Percentiles rank a stretch among this genome's conserved stretches.
Evolutionary conservation across 2,329 filamentous ascomycete species (phyloP).

Genomic region (Fusarium lyarnte): DNA sequence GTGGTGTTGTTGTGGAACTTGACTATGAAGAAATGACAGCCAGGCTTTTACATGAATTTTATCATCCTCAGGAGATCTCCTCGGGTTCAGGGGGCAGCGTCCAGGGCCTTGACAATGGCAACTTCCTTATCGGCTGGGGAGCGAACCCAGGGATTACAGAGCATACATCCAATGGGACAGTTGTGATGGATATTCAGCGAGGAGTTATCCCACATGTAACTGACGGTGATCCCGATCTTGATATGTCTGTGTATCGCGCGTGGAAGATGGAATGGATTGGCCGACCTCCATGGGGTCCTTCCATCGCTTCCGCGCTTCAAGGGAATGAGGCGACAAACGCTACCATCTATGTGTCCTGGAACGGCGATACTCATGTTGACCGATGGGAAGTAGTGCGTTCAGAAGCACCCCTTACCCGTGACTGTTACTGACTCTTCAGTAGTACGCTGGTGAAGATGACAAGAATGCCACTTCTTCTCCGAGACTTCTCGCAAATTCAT

Average conservation of each 20-base stretch:
- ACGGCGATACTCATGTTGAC: constrained; percentile 39
- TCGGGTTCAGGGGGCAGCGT: constrained; percentile 61
- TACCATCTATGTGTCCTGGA: constrained; percentile 42
- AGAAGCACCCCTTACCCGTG: background rate
- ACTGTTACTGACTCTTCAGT: background rate
- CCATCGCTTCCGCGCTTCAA: constrained; percentile 26
- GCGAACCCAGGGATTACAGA: constrained; percentile 59
- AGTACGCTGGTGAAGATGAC: constrained; percentile 33
- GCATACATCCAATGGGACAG: constrained; percentile 43
- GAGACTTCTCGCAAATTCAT: constrained; percentile 30
- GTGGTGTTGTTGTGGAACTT: constrained; percentile 50
- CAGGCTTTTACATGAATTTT: constrained; percentile 58
- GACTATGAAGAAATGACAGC: constrained; percentile 59
- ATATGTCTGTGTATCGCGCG: constrained; percentile 39
- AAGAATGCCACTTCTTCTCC: constrained; percentile 23
- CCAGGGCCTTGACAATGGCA: constrained; percentile 63
- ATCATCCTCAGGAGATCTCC: constrained; percentile 59
- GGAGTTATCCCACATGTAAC: constrained; percentile 53
- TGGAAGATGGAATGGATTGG: constrained; percentile 43
- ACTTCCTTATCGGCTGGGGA: constrained; percentile 68
- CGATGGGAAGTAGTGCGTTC: constrained; percentile 38
- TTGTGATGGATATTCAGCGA: constrained; percentile 53
- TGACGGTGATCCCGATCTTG: constrained; percentile 1
- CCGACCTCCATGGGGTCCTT: constrained; percentile 39
- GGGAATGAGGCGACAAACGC: constrained; percentile 12